Conservation (phyloP, 805 yeast species). For the Scheffersomyces amazonensis region DNA sequence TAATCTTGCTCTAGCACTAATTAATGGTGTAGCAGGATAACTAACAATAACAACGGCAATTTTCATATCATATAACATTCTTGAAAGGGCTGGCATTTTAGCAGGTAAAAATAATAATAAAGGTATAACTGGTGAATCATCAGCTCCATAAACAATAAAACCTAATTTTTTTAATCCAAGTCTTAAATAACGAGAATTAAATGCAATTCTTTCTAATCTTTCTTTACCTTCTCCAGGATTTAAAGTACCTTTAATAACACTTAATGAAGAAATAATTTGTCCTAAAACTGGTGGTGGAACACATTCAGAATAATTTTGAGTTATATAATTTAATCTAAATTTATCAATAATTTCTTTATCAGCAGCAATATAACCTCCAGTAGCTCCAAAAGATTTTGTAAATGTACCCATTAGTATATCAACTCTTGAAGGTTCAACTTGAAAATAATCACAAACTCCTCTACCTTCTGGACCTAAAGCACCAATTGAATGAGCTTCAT, state of each 20-base stretch:
- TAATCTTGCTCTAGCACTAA: slow-evolving; percentile 85
- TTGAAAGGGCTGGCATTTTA: slow-evolving; percentile 89
- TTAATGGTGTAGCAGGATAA: slow-evolving; percentile 94
- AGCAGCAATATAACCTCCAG: slow-evolving; percentile 97
- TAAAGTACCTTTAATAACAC: slow-evolving; percentile 74
- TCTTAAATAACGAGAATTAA: slow-evolving; percentile 90
- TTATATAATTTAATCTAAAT: slow-evolving; percentile 68
- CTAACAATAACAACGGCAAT: slow-evolving; percentile 97
- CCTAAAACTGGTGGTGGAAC: slow-evolving; percentile 88
- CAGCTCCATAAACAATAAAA: slow-evolving; percentile 90
- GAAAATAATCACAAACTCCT: slow-evolving; percentile 94
- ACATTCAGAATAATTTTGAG: slow-evolving; percentile 77
- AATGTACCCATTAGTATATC: slow-evolving; percentile 97
- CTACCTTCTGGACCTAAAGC: slow-evolving; percentile 95
- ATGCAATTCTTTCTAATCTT: slow-evolving; percentile 89
- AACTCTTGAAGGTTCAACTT: slow-evolving; percentile 67
- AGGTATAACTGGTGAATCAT: slow-evolving; percentile 96
- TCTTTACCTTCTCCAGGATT: slow-evolving; percentile 93
- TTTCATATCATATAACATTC: slow-evolving; percentile 72
- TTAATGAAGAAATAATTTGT: slow-evolving; percentile 80
- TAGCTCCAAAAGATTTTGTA: slow-evolving; percentile 97
- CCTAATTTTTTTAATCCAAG: slow-evolving; percentile 90
- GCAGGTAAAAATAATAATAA: slow-evolving; percentile 83
- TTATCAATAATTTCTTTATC: slow-evolving; percentile 65
- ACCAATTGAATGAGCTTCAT: slow-evolving; percentile 98